phyloP scores from a whole-genome alignment of 768 basidiomycete genomes.

The Leccinum barrowsii region DNA sequence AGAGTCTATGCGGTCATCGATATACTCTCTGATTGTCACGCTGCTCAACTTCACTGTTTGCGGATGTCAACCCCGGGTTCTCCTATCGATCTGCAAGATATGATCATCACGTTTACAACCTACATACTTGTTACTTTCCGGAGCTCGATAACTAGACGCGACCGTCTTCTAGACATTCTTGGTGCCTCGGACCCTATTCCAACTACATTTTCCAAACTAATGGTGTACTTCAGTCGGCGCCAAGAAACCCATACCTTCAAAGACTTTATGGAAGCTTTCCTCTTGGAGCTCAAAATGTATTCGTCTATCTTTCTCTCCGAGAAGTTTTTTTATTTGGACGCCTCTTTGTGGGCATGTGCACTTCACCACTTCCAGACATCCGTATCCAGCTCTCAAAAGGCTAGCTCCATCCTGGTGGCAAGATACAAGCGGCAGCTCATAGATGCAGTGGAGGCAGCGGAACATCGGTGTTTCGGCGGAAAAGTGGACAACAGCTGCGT shows the following conservation, averaged over 20 bases:
- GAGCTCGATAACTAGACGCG: conserved; percentile 3
- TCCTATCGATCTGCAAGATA: conserved; percentile 23
- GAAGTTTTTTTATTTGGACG: conserved; percentile 41
- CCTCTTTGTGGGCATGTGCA: conserved; percentile 50
- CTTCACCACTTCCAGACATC: conserved; percentile 44
- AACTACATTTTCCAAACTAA: conserved; percentile 29
- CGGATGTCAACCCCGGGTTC: conserved; percentile 5
- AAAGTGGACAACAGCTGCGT: conserved; percentile 14
- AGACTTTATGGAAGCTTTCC: conserved; percentile 22
- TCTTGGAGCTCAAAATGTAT: conserved; percentile 22
- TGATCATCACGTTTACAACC: conserved; percentile 20
- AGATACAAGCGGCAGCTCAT: conserved; percentile 41
- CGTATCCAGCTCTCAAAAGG: conserved; percentile 21
- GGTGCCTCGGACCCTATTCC: conserved; percentile 28
- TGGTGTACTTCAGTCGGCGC: conserved; percentile 19
- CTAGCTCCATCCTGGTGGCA: conserved; percentile 24
- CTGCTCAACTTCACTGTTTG: conserved; percentile 17
- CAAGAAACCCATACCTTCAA: conserved; percentile 7
- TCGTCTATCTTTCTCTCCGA: conserved; percentile 32
- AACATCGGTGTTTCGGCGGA: conserved; percentile 43
- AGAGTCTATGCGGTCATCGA: conserved; percentile 17
- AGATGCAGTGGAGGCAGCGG: conserved; percentile 48
- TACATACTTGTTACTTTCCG: conserved; percentile 16
- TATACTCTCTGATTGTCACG: conserved; percentile 25
- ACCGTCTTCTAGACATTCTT: conserved; percentile 24